phyloP scores from a whole-genome alignment of 495 filamentous ascomycete genomes.

The Trichoderma gamsii region DNA sequence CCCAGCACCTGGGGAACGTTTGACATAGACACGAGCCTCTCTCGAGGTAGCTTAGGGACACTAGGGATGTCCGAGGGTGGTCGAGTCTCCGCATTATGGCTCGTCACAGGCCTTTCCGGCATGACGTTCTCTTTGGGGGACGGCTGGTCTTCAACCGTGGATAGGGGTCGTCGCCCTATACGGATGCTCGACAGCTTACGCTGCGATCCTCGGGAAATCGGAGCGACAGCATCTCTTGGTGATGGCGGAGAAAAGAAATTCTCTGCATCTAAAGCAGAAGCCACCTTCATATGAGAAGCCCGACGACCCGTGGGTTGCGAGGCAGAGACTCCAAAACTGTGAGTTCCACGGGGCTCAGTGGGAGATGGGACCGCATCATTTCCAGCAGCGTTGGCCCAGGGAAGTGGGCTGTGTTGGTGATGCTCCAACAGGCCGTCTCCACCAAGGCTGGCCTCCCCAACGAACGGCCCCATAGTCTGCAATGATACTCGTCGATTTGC shows the following conservation, averaged over 20 bases:
- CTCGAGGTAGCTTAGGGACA: not conserved
- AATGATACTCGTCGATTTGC: conserved; percentile 47
- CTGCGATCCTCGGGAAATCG: conserved; percentile 24
- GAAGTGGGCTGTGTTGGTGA: not conserved
- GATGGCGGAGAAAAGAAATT: not conserved
- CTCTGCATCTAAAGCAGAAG: conserved; percentile 10
- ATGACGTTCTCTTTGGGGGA: conserved; percentile 27
- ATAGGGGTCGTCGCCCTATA: conserved; percentile 39
- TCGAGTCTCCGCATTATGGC: conserved; percentile 1
- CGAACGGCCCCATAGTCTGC: conserved; percentile 40
- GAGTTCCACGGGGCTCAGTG: not conserved
- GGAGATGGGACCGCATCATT: conserved; percentile 14
- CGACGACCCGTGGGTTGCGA: conserved; percentile 35
- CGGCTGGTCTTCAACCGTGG: conserved; percentile 44
- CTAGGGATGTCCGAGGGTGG: not conserved
- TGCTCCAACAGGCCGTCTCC: not conserved
- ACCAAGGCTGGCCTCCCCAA: conserved; percentile 29
- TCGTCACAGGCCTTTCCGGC: conserved; percentile 12
- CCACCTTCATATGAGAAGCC: conserved; percentile 32
- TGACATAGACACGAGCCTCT: conserved; percentile 1
- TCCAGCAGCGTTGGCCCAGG: conserved; percentile 19
- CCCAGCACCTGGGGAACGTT: not conserved
- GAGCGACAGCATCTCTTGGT: not conserved
- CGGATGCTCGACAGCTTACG: conserved; percentile 36
- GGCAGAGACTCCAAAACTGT: conserved; percentile 44